phyloP scores from a whole-genome alignment of 441 rosid genomes.

The Gossypium davidsonii region DNA sequence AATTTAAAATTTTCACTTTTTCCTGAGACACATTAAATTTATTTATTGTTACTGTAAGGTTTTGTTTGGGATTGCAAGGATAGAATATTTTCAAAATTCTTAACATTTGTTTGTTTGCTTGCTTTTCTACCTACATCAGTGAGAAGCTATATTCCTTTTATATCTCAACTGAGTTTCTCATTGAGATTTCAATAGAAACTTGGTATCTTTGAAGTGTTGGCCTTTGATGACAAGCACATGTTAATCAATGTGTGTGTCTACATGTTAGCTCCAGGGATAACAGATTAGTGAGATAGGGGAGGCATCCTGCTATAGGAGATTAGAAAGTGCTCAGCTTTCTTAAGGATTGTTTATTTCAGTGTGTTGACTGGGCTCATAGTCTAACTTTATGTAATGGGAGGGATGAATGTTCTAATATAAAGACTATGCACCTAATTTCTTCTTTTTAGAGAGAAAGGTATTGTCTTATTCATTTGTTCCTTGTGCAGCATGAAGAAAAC shows the following conservation, averaged over 20 bases:
- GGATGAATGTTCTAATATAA: background rate
- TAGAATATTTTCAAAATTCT: background rate
- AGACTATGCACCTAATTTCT: background rate
- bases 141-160: background rate
- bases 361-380: background rate
- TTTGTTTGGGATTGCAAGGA: background rate
- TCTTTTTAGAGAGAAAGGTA: background rate
- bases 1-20: background rate
- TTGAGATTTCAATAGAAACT: background rate
- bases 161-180: background rate
- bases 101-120: background rate
- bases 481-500: conserved; percentile 72
- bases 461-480: conserved; percentile 4
- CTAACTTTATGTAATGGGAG: background rate
- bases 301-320: background rate
- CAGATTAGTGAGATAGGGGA: background rate
- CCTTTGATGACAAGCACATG: background rate
- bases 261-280: background rate
- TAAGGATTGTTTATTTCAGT: background rate
- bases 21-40: background rate
- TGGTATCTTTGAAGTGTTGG: background rate
- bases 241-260: background rate
- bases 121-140: background rate
- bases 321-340: background rate
- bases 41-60: background rate